Percentiles rank a stretch among this genome's conserved stretches.
These are phyloP conservation scores for Brasenia schreberi DNA, from an alignment of 164 flowering plant genomes.

Conservation along the genomic window DNA sequence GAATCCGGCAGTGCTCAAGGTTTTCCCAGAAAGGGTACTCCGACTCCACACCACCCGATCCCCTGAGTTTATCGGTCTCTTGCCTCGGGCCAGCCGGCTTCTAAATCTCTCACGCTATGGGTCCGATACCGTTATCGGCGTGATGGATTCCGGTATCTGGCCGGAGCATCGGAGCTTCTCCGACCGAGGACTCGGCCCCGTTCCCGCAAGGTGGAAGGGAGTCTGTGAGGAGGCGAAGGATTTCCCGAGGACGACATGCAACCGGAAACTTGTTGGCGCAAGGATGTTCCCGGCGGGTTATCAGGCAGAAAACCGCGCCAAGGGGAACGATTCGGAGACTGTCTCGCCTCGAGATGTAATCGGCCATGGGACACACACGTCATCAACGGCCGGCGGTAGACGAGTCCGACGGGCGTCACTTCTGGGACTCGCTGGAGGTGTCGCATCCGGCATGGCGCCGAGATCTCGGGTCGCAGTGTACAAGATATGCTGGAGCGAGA, in stretches of 20 bases:
- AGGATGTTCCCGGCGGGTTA: conserved; percentile 22
- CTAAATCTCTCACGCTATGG: conserved; percentile 30
- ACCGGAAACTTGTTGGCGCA: conserved; percentile 40
- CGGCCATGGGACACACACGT: conserved; percentile 62
- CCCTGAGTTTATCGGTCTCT: conserved; percentile 34
- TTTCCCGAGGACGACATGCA: conserved; percentile 25
- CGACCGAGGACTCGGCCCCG: conserved; percentile 28
- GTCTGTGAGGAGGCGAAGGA: conserved; percentile 22
- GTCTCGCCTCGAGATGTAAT: conserved; percentile 17
- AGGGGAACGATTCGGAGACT: neutral
- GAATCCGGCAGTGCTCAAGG: conserved; percentile 15
- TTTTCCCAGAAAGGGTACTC: conserved; percentile 23
- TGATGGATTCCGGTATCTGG: conserved; percentile 47
- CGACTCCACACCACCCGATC: conserved; percentile 37
- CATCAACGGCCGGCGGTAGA: conserved; percentile 48
- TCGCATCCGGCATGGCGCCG: conserved; percentile 42
- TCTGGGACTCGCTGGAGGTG: conserved; percentile 29
- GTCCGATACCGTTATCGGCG: conserved; percentile 31
- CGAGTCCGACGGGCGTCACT: conserved; percentile 18
- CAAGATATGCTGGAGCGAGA: conserved; percentile 29
- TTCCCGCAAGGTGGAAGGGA: conserved; percentile 41
- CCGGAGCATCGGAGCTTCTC: conserved; percentile 42
- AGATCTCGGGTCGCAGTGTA: conserved; percentile 45
- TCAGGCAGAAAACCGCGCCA: conserved; percentile 6
- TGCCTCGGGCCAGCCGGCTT: neutral